Evolutionary conservation across 2,329 filamentous ascomycete genomes (phyloP), one percentile per base, ranked within the genome.

Genomic region (Alternaria sp.): DNA sequence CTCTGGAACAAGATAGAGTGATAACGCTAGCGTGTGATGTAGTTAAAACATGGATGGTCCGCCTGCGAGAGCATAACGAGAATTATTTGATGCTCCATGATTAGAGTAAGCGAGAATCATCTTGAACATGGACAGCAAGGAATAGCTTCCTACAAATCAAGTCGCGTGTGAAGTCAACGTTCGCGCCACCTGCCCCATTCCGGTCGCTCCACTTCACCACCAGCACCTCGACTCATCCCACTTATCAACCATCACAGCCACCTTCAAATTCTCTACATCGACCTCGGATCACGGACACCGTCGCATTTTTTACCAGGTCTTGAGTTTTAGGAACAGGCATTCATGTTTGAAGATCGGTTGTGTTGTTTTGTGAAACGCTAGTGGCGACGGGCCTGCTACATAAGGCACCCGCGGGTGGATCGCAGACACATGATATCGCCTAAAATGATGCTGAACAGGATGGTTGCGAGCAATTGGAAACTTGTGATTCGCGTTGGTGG

Each of bases 361-460:
- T 56, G 54, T 60, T 56, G 63, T 65, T 65, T 66, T 54, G 61
- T 69, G 67, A 69, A 69, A 69, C 67, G 50, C 65, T 68, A 63
- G 63, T 34, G 49, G 65, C 58, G 61, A 65, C 65, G 54, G 45
- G 54, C 29, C 51, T 67, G 62, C 65, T 58, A 66, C 65, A 62
- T 52, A 28, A 34, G 34, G 36, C 11, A 44, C 14, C 21, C 17
- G 21, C 31, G 40, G 41, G 51, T 29, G 40, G 51, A 48, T 29
- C 51, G 28, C 58, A 54, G 41, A 52, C 52, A 54, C 39, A 21
- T 24, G 28, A 36, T 28, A 10, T 45, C 29, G 40, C 29, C 51
- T 36, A 45, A n/a, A 8, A 2, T 36, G 29, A 48, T 48, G 44
- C 44, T 26, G 31, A 34, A 48, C 13, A 48, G 13, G 44, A 26